phyloP scores from a whole-genome alignment of 208 protist species.

The Phytomonas sp. region DNA sequence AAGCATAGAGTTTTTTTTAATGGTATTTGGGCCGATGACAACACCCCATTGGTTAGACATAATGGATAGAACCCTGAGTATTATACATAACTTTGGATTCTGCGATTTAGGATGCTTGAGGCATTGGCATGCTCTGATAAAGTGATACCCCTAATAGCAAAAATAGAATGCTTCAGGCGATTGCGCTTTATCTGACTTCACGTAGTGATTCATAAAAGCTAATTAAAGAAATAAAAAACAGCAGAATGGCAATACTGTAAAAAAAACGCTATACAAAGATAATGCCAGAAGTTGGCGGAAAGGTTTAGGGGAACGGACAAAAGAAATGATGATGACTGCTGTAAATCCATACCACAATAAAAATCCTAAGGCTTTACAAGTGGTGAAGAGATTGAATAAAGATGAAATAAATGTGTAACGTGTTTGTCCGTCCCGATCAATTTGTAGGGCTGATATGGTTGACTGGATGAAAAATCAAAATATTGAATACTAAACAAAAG shows the following conservation, averaged over 20 bases:
- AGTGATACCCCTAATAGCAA: not conserved
- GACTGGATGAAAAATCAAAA: not conserved
- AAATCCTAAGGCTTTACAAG: not conserved
- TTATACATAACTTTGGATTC: slow-evolving; percentile 16
- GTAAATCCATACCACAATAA: not conserved
- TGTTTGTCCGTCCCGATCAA: not conserved
- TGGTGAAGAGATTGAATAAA: not conserved
- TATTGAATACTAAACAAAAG: not conserved
- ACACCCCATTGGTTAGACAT: slow-evolving; percentile 28
- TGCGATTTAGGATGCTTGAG: not conserved
- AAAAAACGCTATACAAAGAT: not conserved
- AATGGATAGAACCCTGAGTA: slow-evolving; percentile 31
- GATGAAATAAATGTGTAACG: not conserved
- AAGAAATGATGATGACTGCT: not conserved
- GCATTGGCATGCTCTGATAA: not conserved
- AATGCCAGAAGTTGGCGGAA: not conserved
- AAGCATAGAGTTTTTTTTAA: not conserved
- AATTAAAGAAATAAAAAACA: not conserved
- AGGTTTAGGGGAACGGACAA: not conserved
- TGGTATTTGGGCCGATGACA: not conserved
- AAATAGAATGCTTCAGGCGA: not conserved
- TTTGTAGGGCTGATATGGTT: not conserved
- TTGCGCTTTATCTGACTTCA: not conserved
- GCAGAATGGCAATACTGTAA: not conserved
- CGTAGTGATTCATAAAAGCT: not conserved